Evolutionary conservation across 257 asterid genomes (phyloP).

Genomic region (Nicotiana attenuata): DNA sequence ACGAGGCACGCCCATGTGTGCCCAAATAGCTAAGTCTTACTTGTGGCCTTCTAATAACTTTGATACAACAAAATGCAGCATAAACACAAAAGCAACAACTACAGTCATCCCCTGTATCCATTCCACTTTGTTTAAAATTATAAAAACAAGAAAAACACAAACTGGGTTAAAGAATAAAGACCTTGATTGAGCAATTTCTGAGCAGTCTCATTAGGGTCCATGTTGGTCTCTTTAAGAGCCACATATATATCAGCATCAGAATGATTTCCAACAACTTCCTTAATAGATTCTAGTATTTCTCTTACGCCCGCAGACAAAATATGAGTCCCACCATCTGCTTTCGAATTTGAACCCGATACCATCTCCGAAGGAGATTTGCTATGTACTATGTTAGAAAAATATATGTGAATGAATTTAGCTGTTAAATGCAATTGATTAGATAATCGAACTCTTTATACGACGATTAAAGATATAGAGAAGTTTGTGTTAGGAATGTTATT

Average conservation of each 20-base stretch:
- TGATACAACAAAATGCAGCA: not conserved
- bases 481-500: not conserved
- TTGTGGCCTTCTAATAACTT: not conserved
- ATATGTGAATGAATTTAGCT: not conserved
- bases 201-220: conserved; percentile 95
- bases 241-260: conserved; percentile 85
- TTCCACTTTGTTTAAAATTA: not conserved
- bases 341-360: conserved; percentile 46
- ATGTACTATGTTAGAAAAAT: not conserved
- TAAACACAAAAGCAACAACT: not conserved
- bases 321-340: conserved; percentile 60
- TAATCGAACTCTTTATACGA: not conserved
- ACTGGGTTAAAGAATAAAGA: conserved; percentile 2
- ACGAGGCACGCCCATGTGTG: no score
- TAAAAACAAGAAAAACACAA: not conserved
- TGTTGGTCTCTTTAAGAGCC: conserved; percentile 73
- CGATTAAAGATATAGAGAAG: not conserved
- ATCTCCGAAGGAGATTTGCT: conserved; percentile 23
- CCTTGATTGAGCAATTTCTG: conserved; percentile 93
- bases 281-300: conserved; percentile 69
- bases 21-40: not conserved
- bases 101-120: not conserved
- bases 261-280: conserved; percentile 78
- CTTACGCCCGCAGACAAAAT: conserved; percentile 72
- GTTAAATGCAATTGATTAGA: not conserved